Percentiles rank a stretch among this genome's conserved stretches.
Conservation (phyloP, 192 early-diverging fungal species). For the Coemansia sp. region DNA sequence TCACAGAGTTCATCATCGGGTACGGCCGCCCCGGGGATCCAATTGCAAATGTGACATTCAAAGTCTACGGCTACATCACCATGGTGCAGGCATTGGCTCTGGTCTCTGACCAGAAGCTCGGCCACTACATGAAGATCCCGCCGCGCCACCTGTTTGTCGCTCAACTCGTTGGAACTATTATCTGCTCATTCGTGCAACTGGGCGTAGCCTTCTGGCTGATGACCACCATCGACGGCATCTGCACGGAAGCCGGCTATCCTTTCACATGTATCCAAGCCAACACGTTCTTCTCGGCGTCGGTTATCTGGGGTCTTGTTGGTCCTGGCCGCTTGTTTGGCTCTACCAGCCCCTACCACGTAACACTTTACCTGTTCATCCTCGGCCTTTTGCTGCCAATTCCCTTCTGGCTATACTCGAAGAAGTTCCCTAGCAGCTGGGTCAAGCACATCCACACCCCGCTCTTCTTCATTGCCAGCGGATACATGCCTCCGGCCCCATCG, state of each 20-base stretch:
- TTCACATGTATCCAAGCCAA: constrained; percentile 64
- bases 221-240: constrained; percentile 58
- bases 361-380: constrained; percentile 57
- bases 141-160: constrained; percentile 78
- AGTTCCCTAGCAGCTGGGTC: constrained; percentile 65
- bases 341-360: constrained; percentile 57
- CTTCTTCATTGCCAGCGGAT: constrained; percentile 61
- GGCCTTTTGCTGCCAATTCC: constrained; percentile 72
- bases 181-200: constrained; percentile 68
- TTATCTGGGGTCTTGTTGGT: constrained; percentile 81
- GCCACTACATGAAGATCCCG: constrained; percentile 81
- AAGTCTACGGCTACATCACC: constrained; percentile 78
- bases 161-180: constrained; percentile 73
- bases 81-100: constrained; percentile 73
- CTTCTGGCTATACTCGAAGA: constrained; percentile 61
- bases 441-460: constrained; percentile 69
- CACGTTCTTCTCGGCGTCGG: constrained; percentile 68
- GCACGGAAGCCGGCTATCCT: constrained; percentile 59
- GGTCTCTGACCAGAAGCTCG: constrained; percentile 68
- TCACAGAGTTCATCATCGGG: constrained; percentile 84
- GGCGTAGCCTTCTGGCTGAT: constrained; percentile 69
- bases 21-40: constrained; percentile 73
- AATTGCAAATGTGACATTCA: constrained; percentile 83
- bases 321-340: constrained; percentile 68
- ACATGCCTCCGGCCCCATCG: constrained; percentile 63